Percentiles rank a stretch among this genome's conserved stretches.
phyloP scores from a whole-genome alignment of 257 asterid genomes.

The Solanum pennellii region DNA sequence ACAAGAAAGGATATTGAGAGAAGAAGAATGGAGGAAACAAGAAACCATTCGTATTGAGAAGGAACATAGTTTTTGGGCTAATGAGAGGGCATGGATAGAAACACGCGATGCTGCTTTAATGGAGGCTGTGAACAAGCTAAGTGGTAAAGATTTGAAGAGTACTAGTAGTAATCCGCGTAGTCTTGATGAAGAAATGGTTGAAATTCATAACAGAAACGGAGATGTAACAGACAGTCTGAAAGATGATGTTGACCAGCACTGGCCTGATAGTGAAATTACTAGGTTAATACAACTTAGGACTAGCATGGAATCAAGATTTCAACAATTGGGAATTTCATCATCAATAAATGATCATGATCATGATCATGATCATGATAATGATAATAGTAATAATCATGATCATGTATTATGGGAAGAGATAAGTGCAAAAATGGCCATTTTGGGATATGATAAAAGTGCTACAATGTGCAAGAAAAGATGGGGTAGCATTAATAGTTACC shows the following conservation, averaged over 20 bases:
- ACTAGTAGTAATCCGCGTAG: background rate
- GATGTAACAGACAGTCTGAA: background rate
- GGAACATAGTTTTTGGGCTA: conserved; percentile 86
- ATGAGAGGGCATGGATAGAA: conserved; percentile 80
- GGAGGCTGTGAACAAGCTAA: conserved; percentile 53
- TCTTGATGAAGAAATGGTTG: background rate
- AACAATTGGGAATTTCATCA: conserved; percentile 13
- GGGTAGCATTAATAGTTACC: conserved; percentile 42
- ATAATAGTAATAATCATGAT: conserved; percentile 6
- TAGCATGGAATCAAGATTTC: conserved; percentile 38
- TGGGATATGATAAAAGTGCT: conserved; percentile 57
- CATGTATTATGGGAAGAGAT: conserved; percentile 59
- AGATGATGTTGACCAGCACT: background rate
- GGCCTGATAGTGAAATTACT: conserved; percentile 53
- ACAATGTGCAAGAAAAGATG: conserved; percentile 54
- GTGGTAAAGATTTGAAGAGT: conserved; percentile 23
- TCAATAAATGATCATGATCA: conserved; percentile 12
- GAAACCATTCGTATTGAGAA: conserved; percentile 53
- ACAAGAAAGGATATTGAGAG: conserved; percentile 53
- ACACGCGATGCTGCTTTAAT: conserved; percentile 58
- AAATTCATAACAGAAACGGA: background rate
- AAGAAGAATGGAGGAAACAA: conserved; percentile 81
- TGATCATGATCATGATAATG: too few relatives aligned
- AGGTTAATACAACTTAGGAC: conserved; percentile 43
- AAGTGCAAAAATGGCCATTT: conserved; percentile 42